phyloP scores from a whole-genome alignment of 306 rosid genomes.

The Rubus idaeus region DNA sequence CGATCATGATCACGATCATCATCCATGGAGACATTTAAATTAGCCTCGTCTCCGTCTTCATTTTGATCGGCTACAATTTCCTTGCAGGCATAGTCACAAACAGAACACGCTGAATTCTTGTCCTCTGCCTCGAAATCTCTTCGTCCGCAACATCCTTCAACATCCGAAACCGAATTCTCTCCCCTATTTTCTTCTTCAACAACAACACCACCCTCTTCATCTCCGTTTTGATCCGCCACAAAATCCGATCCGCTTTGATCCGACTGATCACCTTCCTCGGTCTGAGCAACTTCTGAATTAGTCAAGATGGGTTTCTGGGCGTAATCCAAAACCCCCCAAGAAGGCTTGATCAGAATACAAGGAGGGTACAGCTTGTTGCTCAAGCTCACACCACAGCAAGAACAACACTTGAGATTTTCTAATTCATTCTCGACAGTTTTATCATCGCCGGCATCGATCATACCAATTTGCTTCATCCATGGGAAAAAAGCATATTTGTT shows the following conservation, averaged over 20 bases:
- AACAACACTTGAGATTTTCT: slow-evolving; percentile 57
- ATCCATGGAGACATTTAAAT: slow-evolving; percentile 20
- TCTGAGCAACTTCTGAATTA: slow-evolving; percentile 29
- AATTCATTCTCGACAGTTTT: slow-evolving; percentile 8
- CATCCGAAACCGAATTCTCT: slow-evolving; percentile 44
- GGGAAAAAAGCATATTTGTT: slow-evolving; percentile 56
- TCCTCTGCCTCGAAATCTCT: slow-evolving; percentile 43
- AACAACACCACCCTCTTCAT: slow-evolving; percentile 27
- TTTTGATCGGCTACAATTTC: slow-evolving; percentile 41
- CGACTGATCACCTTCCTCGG: slow-evolving; percentile 43
- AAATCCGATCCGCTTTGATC: slow-evolving; percentile 62
- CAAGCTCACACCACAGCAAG: slow-evolving; percentile 73
- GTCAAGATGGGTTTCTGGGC: slow-evolving; percentile 46
- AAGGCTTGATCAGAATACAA: slow-evolving; percentile 66
- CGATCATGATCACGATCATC: slow-evolving; percentile 31
- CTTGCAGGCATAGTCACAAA: slow-evolving; percentile 46
- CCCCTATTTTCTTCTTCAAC: slow-evolving; percentile 51
- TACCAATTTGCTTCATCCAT: slow-evolving; percentile 65
- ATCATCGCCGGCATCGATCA: slow-evolving; percentile 39
- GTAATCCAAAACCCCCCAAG: slow-evolving; percentile 59
- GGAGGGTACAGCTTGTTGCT: slow-evolving; percentile 56
- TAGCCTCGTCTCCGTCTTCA: slow-evolving; percentile 40
- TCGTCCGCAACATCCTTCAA: slow-evolving; percentile 39
- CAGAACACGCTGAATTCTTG: slow-evolving; percentile 51
- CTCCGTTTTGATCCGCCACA: slow-evolving; percentile 37